Evolutionary conservation across 1,139 yeast species (phyloP).

Genomic region (Entelexis sorbosivorans): DNA sequence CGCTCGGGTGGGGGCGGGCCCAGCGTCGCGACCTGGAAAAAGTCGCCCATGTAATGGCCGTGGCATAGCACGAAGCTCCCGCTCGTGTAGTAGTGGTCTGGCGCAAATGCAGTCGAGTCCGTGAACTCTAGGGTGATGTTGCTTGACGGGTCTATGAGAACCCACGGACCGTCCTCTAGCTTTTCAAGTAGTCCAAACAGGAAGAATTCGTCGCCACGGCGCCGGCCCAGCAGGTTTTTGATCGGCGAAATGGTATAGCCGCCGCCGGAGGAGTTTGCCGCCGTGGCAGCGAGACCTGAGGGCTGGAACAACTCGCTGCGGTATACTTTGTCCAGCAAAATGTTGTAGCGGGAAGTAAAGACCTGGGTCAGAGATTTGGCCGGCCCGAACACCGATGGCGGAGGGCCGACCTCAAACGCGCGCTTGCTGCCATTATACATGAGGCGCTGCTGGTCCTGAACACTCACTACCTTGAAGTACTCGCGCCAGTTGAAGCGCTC

Average conservation of each 20-base stretch:
- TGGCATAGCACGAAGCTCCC: conserved; percentile 78
- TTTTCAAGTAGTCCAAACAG: conserved; percentile 56
- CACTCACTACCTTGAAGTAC: conserved; percentile 55
- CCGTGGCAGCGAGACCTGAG: conserved; percentile 24
- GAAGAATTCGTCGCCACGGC: conserved; percentile 55
- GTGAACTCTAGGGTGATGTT: conserved; percentile 58
- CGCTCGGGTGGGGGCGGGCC: conserved; percentile 86
- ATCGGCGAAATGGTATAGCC: conserved; percentile 48
- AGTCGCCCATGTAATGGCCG: conserved; percentile 64
- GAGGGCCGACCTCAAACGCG: conserved; percentile 40
- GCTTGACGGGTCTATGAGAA: conserved; percentile 74
- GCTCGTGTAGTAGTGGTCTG: conserved; percentile 58
- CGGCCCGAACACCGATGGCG: conserved; percentile 5
- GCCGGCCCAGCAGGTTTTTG: conserved; percentile 76
- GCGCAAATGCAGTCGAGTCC: conserved; percentile 49
- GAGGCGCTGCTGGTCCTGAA: conserved; percentile 55
- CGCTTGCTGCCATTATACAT: conserved; percentile 54
- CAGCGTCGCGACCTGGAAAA: conserved; percentile 63
- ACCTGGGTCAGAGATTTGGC: conserved; percentile 30
- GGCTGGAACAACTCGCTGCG: conserved; percentile 67
- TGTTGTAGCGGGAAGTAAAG: conserved; percentile 43
- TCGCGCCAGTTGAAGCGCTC: conserved; percentile 50
- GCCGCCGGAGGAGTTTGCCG: background rate
- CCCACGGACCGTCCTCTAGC: conserved; percentile 50
- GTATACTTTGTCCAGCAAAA: conserved; percentile 57